These are phyloP conservation scores for Hypoxylon sp. DNA, from an alignment of 2,329 filamentous ascomycete genomes.

Conservation along the genomic window DNA sequence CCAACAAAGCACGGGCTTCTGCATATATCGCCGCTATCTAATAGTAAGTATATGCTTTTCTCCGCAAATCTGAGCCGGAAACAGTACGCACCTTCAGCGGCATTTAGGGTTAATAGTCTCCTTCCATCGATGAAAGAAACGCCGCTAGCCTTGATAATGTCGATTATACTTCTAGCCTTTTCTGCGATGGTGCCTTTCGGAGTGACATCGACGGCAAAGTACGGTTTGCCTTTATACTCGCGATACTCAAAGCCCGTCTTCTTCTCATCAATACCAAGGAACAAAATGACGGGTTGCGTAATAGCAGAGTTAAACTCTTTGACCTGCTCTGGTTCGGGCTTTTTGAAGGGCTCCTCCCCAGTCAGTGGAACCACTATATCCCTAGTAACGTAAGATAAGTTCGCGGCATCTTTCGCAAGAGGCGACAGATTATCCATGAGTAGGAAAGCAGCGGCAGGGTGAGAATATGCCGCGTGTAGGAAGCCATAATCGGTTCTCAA, in stretches of 20 bases:
- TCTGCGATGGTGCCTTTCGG: slow-evolving; percentile 75
- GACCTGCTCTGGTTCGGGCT: slow-evolving; percentile 80
- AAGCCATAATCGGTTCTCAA: slow-evolving; percentile 80
- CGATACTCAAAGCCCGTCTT: slow-evolving; percentile 70
- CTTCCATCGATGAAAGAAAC: slow-evolving; percentile 75
- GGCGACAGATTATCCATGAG: slow-evolving; percentile 85
- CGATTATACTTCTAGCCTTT: slow-evolving; percentile 73
- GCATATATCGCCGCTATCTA: slow-evolving; percentile 86
- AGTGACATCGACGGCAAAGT: slow-evolving; percentile 92
- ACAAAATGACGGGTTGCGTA: slow-evolving; percentile 80
- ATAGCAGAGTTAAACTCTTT: slow-evolving; percentile 80
- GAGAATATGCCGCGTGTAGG: slow-evolving; percentile 75
- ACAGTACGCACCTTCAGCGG: slow-evolving; percentile 62
- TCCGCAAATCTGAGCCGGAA: background rate
- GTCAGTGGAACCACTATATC: slow-evolving; percentile 80
- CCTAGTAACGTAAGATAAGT: slow-evolving; percentile 78
- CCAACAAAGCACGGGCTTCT: slow-evolving; percentile 87
- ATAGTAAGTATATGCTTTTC: slow-evolving; percentile 9
- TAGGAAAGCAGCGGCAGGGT: slow-evolving; percentile 79
- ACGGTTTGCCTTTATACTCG: slow-evolving; percentile 83
- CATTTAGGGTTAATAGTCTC: slow-evolving; percentile 61
- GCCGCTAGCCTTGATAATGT: slow-evolving; percentile 71
- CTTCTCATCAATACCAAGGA: slow-evolving; percentile 85
- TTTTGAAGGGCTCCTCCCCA: slow-evolving; percentile 78
- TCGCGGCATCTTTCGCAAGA: slow-evolving; percentile 71